A percentile compares a stretch with the other conserved stretches of the same genome.
Evolutionary conservation across 345 rosid genomes (phyloP).

Genomic region (Syzygium oleosum): DNA sequence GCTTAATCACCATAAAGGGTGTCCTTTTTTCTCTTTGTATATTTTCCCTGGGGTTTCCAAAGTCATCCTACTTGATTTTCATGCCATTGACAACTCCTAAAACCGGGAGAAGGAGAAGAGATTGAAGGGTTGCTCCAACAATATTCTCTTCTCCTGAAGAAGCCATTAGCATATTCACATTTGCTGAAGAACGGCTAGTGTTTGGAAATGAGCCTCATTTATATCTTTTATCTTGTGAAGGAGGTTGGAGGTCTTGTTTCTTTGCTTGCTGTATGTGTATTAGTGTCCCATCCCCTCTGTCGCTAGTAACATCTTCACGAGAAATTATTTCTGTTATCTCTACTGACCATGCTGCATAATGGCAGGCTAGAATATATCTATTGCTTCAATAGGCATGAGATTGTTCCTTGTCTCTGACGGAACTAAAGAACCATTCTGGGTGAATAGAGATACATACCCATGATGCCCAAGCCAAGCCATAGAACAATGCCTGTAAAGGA

Average conservation of each 20-base stretch:
- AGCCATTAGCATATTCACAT: not conserved
- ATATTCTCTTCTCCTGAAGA: not conserved
- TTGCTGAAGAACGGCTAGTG: not conserved
- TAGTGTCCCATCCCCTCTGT: not conserved
- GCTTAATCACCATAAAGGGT: not conserved
- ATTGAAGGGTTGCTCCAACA: not conserved
- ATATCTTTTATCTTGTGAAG: not conserved
- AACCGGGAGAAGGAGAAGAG: not conserved
- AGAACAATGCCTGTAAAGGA: slow-evolving; percentile 31
- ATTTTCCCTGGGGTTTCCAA: not conserved
- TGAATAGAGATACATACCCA: slow-evolving; percentile 26
- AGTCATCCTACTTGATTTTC: not conserved
- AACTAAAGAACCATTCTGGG: not conserved
- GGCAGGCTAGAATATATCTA: not conserved
- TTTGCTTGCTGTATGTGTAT: not conserved
- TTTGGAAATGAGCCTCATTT: not conserved
- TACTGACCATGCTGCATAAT: not conserved
- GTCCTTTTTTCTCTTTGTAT: not conserved
- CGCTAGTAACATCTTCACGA: not conserved
- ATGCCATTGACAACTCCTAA: not conserved
- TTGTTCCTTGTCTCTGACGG: not conserved
- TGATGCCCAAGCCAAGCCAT: slow-evolving; percentile 51
- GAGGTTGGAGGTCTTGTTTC: not conserved
- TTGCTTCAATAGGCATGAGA: not conserved
- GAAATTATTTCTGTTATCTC: not conserved